phyloP scores from a whole-genome alignment of 2,329 filamentous ascomycete genomes.

The Sporothrix brunneoviolacea region DNA sequence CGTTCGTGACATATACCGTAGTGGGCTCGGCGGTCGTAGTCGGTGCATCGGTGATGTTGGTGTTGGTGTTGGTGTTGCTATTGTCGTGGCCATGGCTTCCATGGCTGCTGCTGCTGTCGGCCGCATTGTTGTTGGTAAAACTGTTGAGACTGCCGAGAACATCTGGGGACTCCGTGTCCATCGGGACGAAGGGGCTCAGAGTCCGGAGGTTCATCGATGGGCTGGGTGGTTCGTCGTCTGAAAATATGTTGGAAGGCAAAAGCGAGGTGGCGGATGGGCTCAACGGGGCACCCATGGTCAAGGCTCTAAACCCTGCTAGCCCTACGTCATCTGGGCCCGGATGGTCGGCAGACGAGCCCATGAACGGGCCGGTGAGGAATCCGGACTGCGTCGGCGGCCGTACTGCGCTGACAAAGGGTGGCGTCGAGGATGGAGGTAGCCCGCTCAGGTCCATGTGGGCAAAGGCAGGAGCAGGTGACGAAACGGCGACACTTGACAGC shows the following conservation, averaged over 20 bases:
- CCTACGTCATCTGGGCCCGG: constrained; percentile 54
- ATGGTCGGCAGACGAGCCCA: constrained; percentile 39
- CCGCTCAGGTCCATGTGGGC: constrained; percentile 31
- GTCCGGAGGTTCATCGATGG: constrained; percentile 27
- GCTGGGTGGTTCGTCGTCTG: constrained; percentile 52
- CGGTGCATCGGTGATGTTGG: neutral
- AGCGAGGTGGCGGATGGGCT: constrained; percentile 71
- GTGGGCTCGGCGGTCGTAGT: neutral
- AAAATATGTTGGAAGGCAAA: constrained; percentile 58
- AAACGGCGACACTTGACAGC: constrained; percentile 35
- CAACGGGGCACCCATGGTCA: constrained; percentile 61
- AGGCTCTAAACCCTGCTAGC: constrained; percentile 52
- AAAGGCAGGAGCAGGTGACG: constrained; percentile 33
- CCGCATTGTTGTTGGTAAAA: constrained; percentile 2
- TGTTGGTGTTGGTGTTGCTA: neutral
- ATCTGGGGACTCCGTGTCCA: constrained; percentile 28
- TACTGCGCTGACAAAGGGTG: constrained; percentile 23
- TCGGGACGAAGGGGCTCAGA: constrained; percentile 32
- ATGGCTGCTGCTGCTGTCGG: constrained; percentile 8
- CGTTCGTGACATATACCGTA: constrained; percentile 25
- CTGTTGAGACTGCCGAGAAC: neutral
- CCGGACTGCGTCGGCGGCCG: constrained; percentile 32
- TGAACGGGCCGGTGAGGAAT: constrained; percentile 48
- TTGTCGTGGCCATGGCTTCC: constrained; percentile 4
- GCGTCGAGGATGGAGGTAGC: constrained; percentile 23